Conservation (phyloP, 2,329 filamentous ascomycete genomes). For the Macrophomina pseudophaseolina region DNA sequence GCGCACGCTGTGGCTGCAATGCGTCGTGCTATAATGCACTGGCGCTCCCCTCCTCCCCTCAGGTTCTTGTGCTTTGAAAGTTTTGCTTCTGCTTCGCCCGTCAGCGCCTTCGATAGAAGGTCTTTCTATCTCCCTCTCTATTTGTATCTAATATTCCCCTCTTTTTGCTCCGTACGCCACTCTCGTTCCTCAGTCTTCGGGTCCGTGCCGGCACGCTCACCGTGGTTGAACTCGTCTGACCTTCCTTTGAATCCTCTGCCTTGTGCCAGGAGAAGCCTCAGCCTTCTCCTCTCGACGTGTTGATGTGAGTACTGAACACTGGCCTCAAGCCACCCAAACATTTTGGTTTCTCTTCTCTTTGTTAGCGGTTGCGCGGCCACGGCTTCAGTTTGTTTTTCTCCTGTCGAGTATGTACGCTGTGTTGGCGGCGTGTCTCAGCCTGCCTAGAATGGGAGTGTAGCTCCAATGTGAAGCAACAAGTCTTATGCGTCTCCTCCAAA, state of each 20-base stretch:
- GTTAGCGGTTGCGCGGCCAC: not conserved
- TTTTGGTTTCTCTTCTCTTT: not conserved
- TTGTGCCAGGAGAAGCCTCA: not conserved
- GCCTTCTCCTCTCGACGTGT: conserved; percentile 9
- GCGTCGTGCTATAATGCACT: conserved; percentile 20
- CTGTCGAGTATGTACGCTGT: not conserved
- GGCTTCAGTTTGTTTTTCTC: not conserved
- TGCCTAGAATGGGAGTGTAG: not conserved
- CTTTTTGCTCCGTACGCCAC: not conserved
- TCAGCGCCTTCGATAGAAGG: conserved; percentile 14
- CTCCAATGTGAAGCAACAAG: not conserved
- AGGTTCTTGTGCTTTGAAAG: not conserved
- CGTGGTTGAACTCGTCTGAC: conserved; percentile 1
- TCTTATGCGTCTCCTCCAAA: not conserved
- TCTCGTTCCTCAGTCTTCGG: not conserved
- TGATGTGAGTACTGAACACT: conserved; percentile 18
- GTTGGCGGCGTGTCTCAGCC: not conserved
- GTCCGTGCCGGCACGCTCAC: conserved; percentile 21
- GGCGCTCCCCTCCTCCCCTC: not conserved
- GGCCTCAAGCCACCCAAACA: not conserved
- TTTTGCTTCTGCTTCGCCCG: conserved; percentile 3
- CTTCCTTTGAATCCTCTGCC: not conserved
- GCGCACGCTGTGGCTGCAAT: conserved; percentile 1
- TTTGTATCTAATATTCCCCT: conserved; percentile 15
- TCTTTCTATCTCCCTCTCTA: not conserved